phyloP scores from a whole-genome alignment of 116 monocot genomes.

The Cymodocea nodosa region DNA sequence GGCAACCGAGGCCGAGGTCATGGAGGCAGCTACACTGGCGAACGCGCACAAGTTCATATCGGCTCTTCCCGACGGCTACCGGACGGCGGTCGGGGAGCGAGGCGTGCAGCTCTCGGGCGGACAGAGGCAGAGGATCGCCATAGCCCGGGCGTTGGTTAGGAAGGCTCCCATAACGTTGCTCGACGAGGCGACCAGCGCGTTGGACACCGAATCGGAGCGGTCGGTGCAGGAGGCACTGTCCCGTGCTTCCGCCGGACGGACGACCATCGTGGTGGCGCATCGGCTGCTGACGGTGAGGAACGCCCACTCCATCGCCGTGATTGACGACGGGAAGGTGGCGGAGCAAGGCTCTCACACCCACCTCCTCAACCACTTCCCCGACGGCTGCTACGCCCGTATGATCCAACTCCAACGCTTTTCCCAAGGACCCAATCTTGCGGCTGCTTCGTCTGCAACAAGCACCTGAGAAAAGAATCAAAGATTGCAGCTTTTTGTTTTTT shows the following conservation, averaged over 20 bases:
- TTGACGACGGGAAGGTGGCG: slow-evolving; percentile 72
- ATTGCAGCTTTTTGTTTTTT: no score
- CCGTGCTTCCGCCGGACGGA: slow-evolving; percentile 24
- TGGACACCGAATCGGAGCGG: slow-evolving; percentile 79
- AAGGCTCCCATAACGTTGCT: slow-evolving; percentile 60
- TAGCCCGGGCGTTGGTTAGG: slow-evolving; percentile 67
- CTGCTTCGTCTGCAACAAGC: slow-evolving; percentile 4
- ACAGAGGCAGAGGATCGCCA: slow-evolving; percentile 77
- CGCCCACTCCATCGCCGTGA: slow-evolving; percentile 39
- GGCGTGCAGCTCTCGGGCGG: slow-evolving; percentile 85
- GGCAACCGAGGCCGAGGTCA: slow-evolving; percentile 60
- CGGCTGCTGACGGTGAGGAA: slow-evolving; percentile 41
- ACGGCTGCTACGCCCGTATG: slow-evolving; percentile 81
- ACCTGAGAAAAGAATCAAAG: neutral
- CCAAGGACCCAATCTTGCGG: slow-evolving; percentile 1
- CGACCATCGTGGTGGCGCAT: slow-evolving; percentile 56
- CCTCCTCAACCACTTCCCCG: slow-evolving; percentile 53
- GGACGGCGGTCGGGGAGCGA: slow-evolving; percentile 69
- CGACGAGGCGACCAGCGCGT: slow-evolving; percentile 92
- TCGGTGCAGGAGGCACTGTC: slow-evolving; percentile 54
- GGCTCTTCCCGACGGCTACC: slow-evolving; percentile 72
- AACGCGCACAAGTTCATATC: slow-evolving; percentile 88
- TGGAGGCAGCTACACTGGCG: slow-evolving; percentile 69
- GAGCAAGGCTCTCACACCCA: slow-evolving; percentile 91
- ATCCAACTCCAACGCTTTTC: slow-evolving; percentile 65